These are phyloP conservation scores for Venturia pyrina DNA, from an alignment of 2,329 filamentous ascomycete genomes.

Conservation along the genomic window DNA sequence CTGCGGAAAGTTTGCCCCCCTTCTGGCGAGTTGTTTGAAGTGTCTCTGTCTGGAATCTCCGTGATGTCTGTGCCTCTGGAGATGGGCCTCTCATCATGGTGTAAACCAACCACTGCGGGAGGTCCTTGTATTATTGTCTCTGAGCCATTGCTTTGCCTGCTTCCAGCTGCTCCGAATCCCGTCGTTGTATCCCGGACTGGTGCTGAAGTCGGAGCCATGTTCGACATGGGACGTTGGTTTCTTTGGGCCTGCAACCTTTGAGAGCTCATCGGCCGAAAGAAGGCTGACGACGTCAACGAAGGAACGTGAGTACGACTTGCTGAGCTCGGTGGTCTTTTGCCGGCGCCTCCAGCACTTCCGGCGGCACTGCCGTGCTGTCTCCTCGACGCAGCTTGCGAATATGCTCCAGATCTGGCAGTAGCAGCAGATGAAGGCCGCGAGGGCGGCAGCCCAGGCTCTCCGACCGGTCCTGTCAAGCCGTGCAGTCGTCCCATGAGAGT, in stretches of 20 bases:
- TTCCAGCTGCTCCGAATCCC: slow-evolving; percentile 14
- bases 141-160: slow-evolving; percentile 29
- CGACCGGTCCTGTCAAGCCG: slow-evolving; percentile 35
- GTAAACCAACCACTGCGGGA: slow-evolving; percentile 21
- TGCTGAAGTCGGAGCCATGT: slow-evolving; percentile 19
- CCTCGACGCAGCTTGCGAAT: slow-evolving; percentile 15
- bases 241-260: slow-evolving; percentile 88
- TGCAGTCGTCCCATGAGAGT: slow-evolving; percentile 17
- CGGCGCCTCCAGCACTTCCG: slow-evolving; percentile 33
- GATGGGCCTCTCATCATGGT: slow-evolving; percentile 21
- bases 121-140: slow-evolving; percentile 22
- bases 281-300: slow-evolving; percentile 77
- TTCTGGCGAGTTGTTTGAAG: slow-evolving; percentile 65
- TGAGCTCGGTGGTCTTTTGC: slow-evolving; percentile 50
- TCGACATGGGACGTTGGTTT: slow-evolving; percentile 43
- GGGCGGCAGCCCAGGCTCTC: slow-evolving; percentile 38
- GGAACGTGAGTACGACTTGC: slow-evolving; percentile 73
- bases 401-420: slow-evolving; percentile 44
- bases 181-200: slow-evolving; percentile 23
- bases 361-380: slow-evolving; percentile 24
- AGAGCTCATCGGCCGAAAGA: slow-evolving; percentile 95
- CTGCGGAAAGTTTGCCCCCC: slow-evolving; percentile 50
- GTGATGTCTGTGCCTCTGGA: slow-evolving; percentile 77
- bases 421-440: slow-evolving; percentile 34
- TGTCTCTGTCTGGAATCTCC: slow-evolving; percentile 50